Conservation (phyloP, 1,284 basidiomycete genomes). For the Inonotus hispidus region DNA sequence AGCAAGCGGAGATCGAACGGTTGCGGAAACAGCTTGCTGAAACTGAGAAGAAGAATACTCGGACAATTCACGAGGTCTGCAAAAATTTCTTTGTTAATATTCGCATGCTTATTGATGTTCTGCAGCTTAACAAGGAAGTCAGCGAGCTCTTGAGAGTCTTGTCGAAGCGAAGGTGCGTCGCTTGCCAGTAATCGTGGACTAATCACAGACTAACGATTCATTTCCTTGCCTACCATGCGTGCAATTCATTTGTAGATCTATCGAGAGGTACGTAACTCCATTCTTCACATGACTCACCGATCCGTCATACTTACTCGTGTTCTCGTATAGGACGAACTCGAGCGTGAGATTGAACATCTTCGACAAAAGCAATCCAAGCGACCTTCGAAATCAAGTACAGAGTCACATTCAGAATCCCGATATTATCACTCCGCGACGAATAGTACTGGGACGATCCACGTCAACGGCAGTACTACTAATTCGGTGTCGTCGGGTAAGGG, state of each 20-base stretch:
- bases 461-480: slow-evolving; percentile 13
- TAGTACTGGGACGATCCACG: slow-evolving; percentile 14
- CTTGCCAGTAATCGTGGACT: neutral
- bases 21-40: slow-evolving; percentile 64
- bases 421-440: slow-evolving; percentile 25
- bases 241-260: slow-evolving; percentile 58
- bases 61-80: slow-evolving; percentile 66
- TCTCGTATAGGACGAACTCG: slow-evolving; percentile 70
- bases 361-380: slow-evolving; percentile 67
- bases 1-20: slow-evolving; percentile 61
- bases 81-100: neutral
- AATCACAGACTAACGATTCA: neutral
- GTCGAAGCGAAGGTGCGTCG: slow-evolving; percentile 77
- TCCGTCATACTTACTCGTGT: slow-evolving; percentile 8
- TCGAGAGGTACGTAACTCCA: slow-evolving; percentile 52
- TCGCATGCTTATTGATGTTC: neutral
- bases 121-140: slow-evolving; percentile 84
- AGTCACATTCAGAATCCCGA: slow-evolving; percentile 24
- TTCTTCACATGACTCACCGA: neutral
- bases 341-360: slow-evolving; percentile 73
- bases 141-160: slow-evolving; percentile 82
- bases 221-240: neutral
- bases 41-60: slow-evolving; percentile 65
- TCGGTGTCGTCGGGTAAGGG: neutral
- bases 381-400: slow-evolving; percentile 45